phyloP scores from a whole-genome alignment of 805 yeast genomes.

The Starmerella gropengiesseri region DNA sequence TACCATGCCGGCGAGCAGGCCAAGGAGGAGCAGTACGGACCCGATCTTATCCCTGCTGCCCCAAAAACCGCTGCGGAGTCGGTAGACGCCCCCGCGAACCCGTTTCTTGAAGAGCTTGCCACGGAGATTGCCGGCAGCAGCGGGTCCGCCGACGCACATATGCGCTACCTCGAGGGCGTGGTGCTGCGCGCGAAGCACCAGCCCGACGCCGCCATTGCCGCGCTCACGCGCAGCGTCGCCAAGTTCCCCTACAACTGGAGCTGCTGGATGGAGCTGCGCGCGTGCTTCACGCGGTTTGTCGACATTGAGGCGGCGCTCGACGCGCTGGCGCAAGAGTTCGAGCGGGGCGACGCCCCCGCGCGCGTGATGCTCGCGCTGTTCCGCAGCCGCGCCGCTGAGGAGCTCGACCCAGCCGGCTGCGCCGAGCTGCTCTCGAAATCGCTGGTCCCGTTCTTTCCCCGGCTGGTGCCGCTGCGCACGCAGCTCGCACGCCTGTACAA shows the following conservation, averaged over 20 bases:
- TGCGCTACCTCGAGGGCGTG: conserved; percentile 64
- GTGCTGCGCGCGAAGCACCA: conserved; percentile 54
- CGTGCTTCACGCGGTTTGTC: conserved; percentile 37
- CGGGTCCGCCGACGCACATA: conserved; percentile 36
- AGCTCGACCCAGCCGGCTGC: conserved; percentile 37
- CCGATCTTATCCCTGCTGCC: conserved; percentile 35
- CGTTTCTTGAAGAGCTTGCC: conserved; percentile 29
- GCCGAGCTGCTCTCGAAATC: conserved; percentile 19
- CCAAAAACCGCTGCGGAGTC: conserved; percentile 24
- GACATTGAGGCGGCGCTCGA: conserved; percentile 10
- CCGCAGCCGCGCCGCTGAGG: conserved; percentile 59
- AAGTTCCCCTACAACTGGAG: conserved; percentile 84
- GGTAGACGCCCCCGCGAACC: conserved; percentile 25
- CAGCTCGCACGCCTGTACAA: conserved; percentile 76
- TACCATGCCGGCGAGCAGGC: conserved; percentile 68
- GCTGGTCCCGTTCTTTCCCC: conserved; percentile 51
- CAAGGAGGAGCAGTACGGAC: conserved; percentile 60
- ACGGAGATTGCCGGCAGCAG: conserved; percentile 33
- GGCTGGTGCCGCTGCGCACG: conserved; percentile 58
- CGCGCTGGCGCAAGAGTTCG: conserved; percentile 6
- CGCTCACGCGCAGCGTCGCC: conserved; percentile 49
- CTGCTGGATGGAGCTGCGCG: conserved; percentile 73
- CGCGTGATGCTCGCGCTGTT: conserved; percentile 43
- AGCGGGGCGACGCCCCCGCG: conserved; percentile 4
- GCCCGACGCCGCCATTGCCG: conserved; percentile 46